These are phyloP conservation scores for Auxenochlorella protothecoides DNA, from an alignment of 139 green algal genomes.

Conservation along the genomic window DNA sequence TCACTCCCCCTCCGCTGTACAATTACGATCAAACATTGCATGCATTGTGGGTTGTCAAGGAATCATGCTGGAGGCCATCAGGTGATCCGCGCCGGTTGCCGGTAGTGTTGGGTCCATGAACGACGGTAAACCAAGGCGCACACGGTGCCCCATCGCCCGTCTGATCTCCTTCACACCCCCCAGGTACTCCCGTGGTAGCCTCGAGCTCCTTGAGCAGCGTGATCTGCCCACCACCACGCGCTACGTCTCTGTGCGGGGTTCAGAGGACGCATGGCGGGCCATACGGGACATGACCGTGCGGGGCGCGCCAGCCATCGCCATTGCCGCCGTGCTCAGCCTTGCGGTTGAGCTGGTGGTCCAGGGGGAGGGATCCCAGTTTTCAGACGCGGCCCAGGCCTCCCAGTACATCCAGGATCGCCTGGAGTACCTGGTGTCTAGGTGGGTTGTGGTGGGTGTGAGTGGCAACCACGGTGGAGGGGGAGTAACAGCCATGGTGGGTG, in stretches of 20 bases:
- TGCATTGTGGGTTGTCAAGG: too few relatives aligned
- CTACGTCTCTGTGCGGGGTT: constrained; percentile 50
- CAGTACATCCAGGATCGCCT: constrained; percentile 39
- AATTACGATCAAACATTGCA: too few relatives aligned
- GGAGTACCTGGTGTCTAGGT: constrained; percentile 74
- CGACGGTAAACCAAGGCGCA: too few relatives aligned
- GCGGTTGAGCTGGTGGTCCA: constrained; percentile 47
- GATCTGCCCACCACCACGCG: constrained; percentile 56
- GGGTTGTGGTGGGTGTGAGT: not conserved
- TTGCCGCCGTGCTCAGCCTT: constrained; percentile 67
- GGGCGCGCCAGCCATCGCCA: constrained; percentile 87
- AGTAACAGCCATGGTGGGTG: too few relatives aligned
- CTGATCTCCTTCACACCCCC: not conserved
- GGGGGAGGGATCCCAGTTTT: constrained; percentile 35
- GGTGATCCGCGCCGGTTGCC: too few relatives aligned
- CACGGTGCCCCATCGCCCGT: too few relatives aligned
- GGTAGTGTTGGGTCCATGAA: too few relatives aligned
- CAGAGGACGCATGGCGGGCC: constrained; percentile 44
- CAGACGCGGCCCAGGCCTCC: constrained; percentile 11
- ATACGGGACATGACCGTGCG: constrained; percentile 88
- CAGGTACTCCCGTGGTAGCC: constrained; percentile 23
- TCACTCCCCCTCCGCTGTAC: too few relatives aligned
- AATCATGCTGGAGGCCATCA: too few relatives aligned
- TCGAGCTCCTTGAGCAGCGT: constrained; percentile 86
- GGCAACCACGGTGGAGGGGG: too few relatives aligned